Percentiles rank a stretch among this genome's conserved stretches.
phyloP scores from a whole-genome alignment of 2,329 filamentous ascomycete species.

The Penicillium sp. region DNA sequence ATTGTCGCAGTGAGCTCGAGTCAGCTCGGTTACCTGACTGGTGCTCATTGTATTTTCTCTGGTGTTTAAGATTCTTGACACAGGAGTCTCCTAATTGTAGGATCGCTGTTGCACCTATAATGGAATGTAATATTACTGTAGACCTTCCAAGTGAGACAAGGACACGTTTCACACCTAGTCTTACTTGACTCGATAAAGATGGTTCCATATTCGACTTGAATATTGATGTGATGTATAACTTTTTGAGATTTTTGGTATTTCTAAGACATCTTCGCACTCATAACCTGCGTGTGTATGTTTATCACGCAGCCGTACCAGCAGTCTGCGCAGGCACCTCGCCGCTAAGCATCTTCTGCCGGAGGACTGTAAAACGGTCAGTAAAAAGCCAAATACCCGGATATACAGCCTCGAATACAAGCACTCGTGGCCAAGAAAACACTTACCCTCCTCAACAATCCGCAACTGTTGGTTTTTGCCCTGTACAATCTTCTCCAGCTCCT shows the following conservation, averaged over 20 bases:
- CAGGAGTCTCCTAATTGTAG: background rate
- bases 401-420: background rate
- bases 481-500: constrained; percentile 71
- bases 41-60: background rate
- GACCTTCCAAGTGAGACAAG: background rate
- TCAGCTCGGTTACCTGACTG: background rate
- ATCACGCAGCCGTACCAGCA: constrained; percentile 37
- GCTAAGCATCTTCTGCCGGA: constrained; percentile 59
- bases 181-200: background rate
- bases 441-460: constrained; percentile 86
- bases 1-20: background rate
- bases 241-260: constrained; percentile 16
- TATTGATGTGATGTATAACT: background rate
- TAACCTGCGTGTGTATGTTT: constrained; percentile 14
- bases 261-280: constrained; percentile 1
- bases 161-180: background rate
- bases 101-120: background rate
- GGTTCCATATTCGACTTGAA: too few relatives aligned
- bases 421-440: constrained; percentile 32
- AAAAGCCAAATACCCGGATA: background rate
- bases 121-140: background rate
- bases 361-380: constrained; percentile 45
- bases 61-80: background rate
- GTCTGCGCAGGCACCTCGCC: constrained; percentile 48
- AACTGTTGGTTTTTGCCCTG: constrained; percentile 82